Base-by-base conservation (phyloP, 495 filamentous ascomycete genomes). In the Aspergillus baeticus region DNA sequence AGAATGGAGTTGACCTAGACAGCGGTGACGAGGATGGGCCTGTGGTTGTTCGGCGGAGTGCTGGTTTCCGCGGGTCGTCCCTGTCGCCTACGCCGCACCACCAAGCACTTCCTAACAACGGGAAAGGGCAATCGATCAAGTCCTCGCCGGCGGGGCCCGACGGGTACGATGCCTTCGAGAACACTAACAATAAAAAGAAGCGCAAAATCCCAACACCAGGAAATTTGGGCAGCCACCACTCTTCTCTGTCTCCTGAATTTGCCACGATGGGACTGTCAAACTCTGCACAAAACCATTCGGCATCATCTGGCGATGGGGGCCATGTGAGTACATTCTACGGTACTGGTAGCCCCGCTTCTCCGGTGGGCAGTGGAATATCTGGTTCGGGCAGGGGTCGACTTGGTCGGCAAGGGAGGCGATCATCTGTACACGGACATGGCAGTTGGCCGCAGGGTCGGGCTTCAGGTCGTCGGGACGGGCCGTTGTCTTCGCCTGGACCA, bases 141-240 rank as follows among this genome's bases (percentile, higher is more conserved):
- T 66, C 65, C 47, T 51, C 72, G 15, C 65, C 69, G 35, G 62
- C 67, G 50, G 74, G 77, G 7, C 84, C 81, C 5, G 95, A 98
- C 69, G 91, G 94, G 26, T 97, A 98, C 68, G 95, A 98, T 66
- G 92, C 89, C 15, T 95, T 96, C 63, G 94, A 99, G 68, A 98
- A 99, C 63, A 96, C 91, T 48, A 98, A 96, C 67, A 98, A 99
- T 69, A 99, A 99, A 72, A 98, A 98, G 77, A 98, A 99, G 70
- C 84, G 95, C 55, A 99, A 99, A 72, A 97, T 98, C 26, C 95
- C 95, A 5, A 89, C 89, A 0, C 87, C 90, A n/a, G 88, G 86
- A 4, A 86, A 84, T 48, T 73, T 82, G 5, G 83, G 81, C 11
- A 75, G 76, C 44, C 86, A 91, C 53, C 83, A 85, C 58, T 82